Conservation (phyloP, 371 early-diverging fungal species). For the Lichtheimia hyalospora region DNA sequence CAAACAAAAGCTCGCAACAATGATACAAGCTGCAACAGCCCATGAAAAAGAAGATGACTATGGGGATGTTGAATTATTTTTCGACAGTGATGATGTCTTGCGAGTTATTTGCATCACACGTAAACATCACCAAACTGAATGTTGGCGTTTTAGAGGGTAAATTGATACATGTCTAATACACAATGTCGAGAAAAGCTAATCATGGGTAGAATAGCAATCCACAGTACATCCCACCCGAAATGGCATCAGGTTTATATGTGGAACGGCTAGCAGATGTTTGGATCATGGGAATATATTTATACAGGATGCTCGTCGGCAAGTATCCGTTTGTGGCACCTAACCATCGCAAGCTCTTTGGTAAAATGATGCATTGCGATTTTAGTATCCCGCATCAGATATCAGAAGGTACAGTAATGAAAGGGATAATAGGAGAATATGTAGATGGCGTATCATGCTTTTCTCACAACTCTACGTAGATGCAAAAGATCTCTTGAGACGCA, state of each 20-base stretch:
- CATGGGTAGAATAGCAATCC: slow-evolving; percentile 6
- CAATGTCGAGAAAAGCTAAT: neutral
- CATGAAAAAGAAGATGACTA: slow-evolving; percentile 21
- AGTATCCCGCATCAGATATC: slow-evolving; percentile 36
- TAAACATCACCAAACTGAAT: slow-evolving; percentile 24
- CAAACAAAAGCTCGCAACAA: slow-evolving; percentile 34
- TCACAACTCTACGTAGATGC: slow-evolving; percentile 23
- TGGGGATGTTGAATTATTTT: slow-evolving; percentile 27
- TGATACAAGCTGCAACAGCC: slow-evolving; percentile 31
- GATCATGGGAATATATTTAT: slow-evolving; percentile 43
- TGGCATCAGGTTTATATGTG: slow-evolving; percentile 20
- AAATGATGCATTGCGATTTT: slow-evolving; percentile 39
- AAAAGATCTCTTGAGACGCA: slow-evolving; percentile 38
- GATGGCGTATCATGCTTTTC: neutral
- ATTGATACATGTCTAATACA: neutral
- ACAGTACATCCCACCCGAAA: slow-evolving; percentile 42
- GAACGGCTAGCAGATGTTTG: slow-evolving; percentile 39
- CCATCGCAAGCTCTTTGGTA: slow-evolving; percentile 35
- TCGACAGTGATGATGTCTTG: slow-evolving; percentile 32
- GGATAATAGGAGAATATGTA: neutral
- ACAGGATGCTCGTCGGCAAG: slow-evolving; percentile 35
- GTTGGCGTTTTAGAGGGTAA: slow-evolving; percentile 36
- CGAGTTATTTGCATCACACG: slow-evolving; percentile 22
- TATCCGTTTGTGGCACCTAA: slow-evolving; percentile 42
- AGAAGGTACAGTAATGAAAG: slow-evolving; percentile 28